Conservation (phyloP, 768 basidiomycete genomes). For the Tylopilus plumbeoviolaceoides region DNA sequence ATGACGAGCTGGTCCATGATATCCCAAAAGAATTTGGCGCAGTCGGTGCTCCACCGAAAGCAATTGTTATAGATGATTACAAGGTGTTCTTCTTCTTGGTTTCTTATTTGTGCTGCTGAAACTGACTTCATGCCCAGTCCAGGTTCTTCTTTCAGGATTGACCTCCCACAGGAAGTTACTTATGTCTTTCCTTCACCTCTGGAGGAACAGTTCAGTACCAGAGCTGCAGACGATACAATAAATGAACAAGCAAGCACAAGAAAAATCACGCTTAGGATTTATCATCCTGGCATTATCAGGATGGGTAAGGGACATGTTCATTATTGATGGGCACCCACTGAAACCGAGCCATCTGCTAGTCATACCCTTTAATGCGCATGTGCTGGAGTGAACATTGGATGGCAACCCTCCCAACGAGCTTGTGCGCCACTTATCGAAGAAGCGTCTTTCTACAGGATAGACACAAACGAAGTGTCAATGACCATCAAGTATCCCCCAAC, state of each 20-base stretch:
- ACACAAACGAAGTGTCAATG: slow-evolving; percentile 67
- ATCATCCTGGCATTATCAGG: slow-evolving; percentile 76
- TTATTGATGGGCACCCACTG: background rate
- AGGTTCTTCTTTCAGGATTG: slow-evolving; percentile 87
- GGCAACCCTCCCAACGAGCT: slow-evolving; percentile 73
- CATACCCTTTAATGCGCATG: slow-evolving; percentile 88
- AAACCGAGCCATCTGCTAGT: slow-evolving; percentile 36
- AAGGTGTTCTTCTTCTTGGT: slow-evolving; percentile 33
- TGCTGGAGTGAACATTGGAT: too few species aligned
- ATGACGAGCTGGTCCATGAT: slow-evolving; percentile 53
- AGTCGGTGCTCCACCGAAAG: slow-evolving; percentile 35
- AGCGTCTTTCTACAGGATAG: slow-evolving; percentile 77
- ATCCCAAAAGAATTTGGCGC: slow-evolving; percentile 61
- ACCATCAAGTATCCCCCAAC: too few species aligned
- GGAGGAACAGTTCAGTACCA: slow-evolving; percentile 46
- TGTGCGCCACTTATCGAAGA: slow-evolving; percentile 86
- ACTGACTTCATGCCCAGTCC: background rate
- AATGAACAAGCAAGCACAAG: slow-evolving; percentile 59
- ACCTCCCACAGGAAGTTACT: slow-evolving; percentile 45
- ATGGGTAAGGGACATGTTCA: slow-evolving; percentile 15
- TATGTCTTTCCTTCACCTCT: slow-evolving; percentile 50
- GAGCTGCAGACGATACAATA: slow-evolving; percentile 51
- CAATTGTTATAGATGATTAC: slow-evolving; percentile 64
- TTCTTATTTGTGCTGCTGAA: background rate
- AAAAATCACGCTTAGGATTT: slow-evolving; percentile 61